Conservation (phyloP, 176 grass and related monocot genomes). For the Triticum monococcum region DNA sequence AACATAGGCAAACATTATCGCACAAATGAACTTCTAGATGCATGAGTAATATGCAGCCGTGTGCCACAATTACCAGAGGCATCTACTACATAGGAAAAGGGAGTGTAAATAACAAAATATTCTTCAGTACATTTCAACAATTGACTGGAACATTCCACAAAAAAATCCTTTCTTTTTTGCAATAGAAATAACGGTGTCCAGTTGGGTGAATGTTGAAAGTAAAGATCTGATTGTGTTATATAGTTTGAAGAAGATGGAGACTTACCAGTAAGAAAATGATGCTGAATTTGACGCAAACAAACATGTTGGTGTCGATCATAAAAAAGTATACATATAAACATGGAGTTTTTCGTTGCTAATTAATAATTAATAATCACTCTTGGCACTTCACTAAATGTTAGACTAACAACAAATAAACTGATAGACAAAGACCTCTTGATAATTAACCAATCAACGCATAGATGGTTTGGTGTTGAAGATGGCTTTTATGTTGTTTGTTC, state of each 20-base stretch:
- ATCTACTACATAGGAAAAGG: not conserved
- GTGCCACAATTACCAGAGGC: not conserved
- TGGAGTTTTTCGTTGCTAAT: no score
- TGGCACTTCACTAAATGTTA: no score
- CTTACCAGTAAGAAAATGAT: conserved; percentile 96
- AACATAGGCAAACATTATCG: not conserved
- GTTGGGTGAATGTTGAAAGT: not conserved
- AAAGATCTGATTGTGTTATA: not conserved
- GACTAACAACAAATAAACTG: no score
- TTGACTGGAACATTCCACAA: not conserved
- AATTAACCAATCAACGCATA: no score
- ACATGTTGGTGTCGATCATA: conserved; percentile 37
- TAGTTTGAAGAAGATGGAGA: conserved; percentile 4
- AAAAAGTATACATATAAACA: not conserved
- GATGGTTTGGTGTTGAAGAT: no score
- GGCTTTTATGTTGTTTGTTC: no score
- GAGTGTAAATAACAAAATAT: not conserved
- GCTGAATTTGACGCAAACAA: conserved; percentile 47
- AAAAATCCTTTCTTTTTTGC: not conserved
- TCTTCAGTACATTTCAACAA: not conserved
- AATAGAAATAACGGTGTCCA: not conserved
- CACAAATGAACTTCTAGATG: not conserved
- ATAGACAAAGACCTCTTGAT: no score
- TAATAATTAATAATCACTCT: no score
- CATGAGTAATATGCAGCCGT: not conserved